Evolutionary conservation across 2,329 filamentous ascomycete genomes (phyloP), one percentile per base, ranked within the genome.

Genomic region (Pyricularia pennisetigena): DNA sequence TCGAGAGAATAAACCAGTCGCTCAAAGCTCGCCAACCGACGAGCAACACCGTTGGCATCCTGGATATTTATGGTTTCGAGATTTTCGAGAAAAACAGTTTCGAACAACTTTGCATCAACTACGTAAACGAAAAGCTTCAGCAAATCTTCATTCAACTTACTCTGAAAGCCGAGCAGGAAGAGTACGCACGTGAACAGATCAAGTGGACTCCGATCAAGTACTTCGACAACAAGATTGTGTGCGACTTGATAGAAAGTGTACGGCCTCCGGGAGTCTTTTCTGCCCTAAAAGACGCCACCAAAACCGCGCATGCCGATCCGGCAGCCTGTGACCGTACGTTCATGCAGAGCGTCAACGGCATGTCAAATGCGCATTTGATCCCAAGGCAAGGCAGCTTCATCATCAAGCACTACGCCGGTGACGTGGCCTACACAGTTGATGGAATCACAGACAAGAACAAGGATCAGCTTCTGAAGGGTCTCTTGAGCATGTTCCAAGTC

Each of bases 371-470:
- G 30, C 95, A 99, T 77, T 90, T 99, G 74, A 92, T 93, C 69
- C 92, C 91, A 71, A 88, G 95, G 59, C 94, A 98, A 79, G 94
- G 94, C 67, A 95, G 92, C 77, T 99, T 99, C 79, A 95, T 99
- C 75, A 91, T 99, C 80, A 98, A 97, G 83, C 95, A 99, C 80
- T 99, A 99, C 77, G 95, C 95, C 69, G 95, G 95, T 79, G 95
- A 99, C 79, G 95, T 99, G 72, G 89, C 88, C 72, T 99, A 99
- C 78, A 92, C 91, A 1, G 90, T 98, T 3, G 92, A 97, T 68
- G 95, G 95, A 69, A 99, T 99, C 83, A 99, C 95, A 0, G 95
- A 99, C 79, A 99, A 99, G 85, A 99, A 98, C 83, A 99, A 98
- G 83, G 95, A 99, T 76, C 93, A 96, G 79, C 84, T 99, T 63